A percentile compares a stretch with the other conserved stretches of the same genome.
Conservation (phyloP, 768 basidiomycete genomes). For the Mrakia gelida region DNA sequence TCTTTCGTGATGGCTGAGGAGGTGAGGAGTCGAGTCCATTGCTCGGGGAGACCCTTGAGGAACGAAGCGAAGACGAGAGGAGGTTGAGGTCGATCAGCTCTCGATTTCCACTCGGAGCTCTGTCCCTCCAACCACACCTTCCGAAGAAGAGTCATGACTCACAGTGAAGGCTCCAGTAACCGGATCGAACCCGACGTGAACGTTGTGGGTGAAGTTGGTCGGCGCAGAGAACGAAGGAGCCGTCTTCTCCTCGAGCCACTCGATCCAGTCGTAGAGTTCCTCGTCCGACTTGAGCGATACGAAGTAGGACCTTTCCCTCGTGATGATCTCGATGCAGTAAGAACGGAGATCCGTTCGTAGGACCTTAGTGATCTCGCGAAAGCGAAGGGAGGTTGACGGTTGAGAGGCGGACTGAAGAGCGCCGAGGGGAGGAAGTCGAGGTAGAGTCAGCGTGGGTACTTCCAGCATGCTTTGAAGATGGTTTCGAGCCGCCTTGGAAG, state of each 20-base stretch:
- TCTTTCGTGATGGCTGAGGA: slow-evolving; percentile 96
- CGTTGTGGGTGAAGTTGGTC: slow-evolving; percentile 97
- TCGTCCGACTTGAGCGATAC: slow-evolving; percentile 84
- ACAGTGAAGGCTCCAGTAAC: slow-evolving; percentile 87
- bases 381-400: slow-evolving; percentile 57
- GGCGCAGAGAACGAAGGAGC: slow-evolving; percentile 90
- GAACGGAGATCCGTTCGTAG: slow-evolving; percentile 91
- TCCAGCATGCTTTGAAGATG: too few relatives aligned
- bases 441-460: slow-evolving; percentile 1
- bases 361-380: slow-evolving; percentile 77
- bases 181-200: slow-evolving; percentile 96
- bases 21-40: slow-evolving; percentile 92
- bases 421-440: too few relatives aligned
- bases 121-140: too few relatives aligned
- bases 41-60: slow-evolving; percentile 69
- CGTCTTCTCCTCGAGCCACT: slow-evolving; percentile 88
- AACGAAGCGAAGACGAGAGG: too few relatives aligned
- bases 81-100: too few relatives aligned
- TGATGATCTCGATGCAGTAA: slow-evolving; percentile 83
- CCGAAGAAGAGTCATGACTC: too few relatives aligned
- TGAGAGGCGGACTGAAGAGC: slow-evolving; percentile 6
- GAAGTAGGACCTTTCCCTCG: slow-evolving; percentile 73
- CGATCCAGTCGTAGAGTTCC: slow-evolving; percentile 98
- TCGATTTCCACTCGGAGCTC: too few relatives aligned
- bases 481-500: too few relatives aligned